These are phyloP conservation scores for Colletotrichum chlorophyti DNA, from an alignment of 2,329 filamentous ascomycete genomes.

Conservation along the genomic window DNA sequence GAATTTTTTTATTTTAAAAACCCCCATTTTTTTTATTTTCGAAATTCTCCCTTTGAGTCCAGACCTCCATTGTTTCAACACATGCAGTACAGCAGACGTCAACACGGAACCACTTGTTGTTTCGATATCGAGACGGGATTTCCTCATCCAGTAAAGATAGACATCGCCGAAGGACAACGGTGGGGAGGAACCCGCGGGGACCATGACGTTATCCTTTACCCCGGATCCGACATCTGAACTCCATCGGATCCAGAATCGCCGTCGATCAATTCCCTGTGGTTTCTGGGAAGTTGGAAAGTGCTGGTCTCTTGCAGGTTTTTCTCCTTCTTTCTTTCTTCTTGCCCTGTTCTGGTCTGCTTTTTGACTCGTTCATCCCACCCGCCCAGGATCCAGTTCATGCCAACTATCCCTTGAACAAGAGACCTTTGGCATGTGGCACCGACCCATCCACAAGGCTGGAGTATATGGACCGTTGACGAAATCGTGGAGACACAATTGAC, in stretches of 20 bases:
- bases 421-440: background rate
- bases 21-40: background rate
- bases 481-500: slow-evolving; percentile 14
- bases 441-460: background rate
- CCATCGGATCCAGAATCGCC: slow-evolving; percentile 12
- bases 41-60: background rate
- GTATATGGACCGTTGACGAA: slow-evolving; percentile 10
- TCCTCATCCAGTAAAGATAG: slow-evolving; percentile 17
- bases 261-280: slow-evolving; percentile 1
- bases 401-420: background rate
- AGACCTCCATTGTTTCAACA: background rate
- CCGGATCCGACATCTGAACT: slow-evolving; percentile 20
- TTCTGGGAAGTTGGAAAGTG: background rate
- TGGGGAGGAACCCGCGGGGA: slow-evolving; percentile 8
- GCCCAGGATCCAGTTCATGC: background rate
- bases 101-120: slow-evolving; percentile 15
- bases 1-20: background rate
- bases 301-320: background rate
- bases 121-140: slow-evolving; percentile 1
- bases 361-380: slow-evolving; percentile 12
- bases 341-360: background rate
- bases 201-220: slow-evolving; percentile 24
- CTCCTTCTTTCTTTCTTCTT: background rate
- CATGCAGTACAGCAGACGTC: slow-evolving; percentile 15
- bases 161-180: background rate